Evolutionary conservation across 1,284 basidiomycete species (phyloP).

Genomic region (Sporisorium exsertum): DNA sequence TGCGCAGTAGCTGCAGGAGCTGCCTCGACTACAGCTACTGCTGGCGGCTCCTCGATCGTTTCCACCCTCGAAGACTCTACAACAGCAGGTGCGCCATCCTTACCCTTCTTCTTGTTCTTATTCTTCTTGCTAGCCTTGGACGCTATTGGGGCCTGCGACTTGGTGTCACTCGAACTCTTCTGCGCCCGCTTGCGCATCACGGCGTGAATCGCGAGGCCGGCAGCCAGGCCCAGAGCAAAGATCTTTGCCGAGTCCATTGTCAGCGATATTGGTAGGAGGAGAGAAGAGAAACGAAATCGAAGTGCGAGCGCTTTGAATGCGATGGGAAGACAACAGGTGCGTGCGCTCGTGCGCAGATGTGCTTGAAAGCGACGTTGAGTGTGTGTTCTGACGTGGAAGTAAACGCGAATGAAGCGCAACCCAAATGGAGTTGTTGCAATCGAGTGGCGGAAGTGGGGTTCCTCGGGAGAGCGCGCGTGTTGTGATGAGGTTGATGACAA

Average conservation of each 20-base stretch:
- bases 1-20: not conserved
- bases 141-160: slow-evolving; percentile 13
- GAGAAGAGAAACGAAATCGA: not conserved
- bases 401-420: not conserved
- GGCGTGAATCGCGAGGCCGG: slow-evolving; percentile 39
- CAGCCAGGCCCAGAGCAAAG: slow-evolving; percentile 43
- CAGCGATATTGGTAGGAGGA: not conserved
- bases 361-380: too few relatives aligned
- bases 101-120: slow-evolving; percentile 21
- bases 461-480: not conserved
- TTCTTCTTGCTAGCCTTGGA: slow-evolving; percentile 36
- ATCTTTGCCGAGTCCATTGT: slow-evolving; percentile 51
- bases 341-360: not conserved
- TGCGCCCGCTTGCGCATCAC: slow-evolving; percentile 21
- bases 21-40: not conserved
- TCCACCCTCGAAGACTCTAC: not conserved
- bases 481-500: not conserved
- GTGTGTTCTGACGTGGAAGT: slow-evolving; percentile 31
- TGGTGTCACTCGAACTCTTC: not conserved
- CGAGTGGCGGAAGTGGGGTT: not conserved
- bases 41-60: slow-evolving; percentile 2
- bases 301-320: not conserved
- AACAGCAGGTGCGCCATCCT: not conserved
- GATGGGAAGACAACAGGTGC: not conserved
- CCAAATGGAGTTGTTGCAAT: slow-evolving; percentile 9